Percentiles rank a stretch among this genome's conserved stretches.
Conservation (phyloP, 345 rosid species). For the Gossypioides kirkii region DNA sequence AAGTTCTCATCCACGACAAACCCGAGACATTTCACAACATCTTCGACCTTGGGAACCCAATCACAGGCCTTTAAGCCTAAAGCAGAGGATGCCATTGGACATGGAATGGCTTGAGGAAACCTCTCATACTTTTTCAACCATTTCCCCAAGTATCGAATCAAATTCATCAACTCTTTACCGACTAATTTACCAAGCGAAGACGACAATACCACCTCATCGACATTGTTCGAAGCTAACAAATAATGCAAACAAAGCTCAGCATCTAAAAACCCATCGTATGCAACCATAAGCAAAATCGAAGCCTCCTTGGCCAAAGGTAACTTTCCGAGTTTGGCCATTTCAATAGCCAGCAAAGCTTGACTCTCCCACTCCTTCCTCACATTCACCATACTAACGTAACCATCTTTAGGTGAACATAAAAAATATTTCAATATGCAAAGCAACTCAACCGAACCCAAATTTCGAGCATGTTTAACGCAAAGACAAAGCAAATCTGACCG, state of each 20-base stretch:
- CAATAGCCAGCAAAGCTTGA: conserved; percentile 53
- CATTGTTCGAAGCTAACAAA: conserved; percentile 43
- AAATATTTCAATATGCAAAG: conserved; percentile 66
- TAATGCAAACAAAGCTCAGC: conserved; percentile 80
- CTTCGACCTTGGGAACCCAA: conserved; percentile 75
- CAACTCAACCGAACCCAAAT: conserved; percentile 61
- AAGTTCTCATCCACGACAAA: conserved; percentile 62
- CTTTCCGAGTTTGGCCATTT: conserved; percentile 34
- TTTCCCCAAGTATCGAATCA: conserved; percentile 60
- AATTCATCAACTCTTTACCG: conserved; percentile 56
- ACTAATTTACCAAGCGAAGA: conserved; percentile 52
- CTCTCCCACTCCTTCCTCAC: conserved; percentile 74
- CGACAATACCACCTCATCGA: conserved; percentile 62
- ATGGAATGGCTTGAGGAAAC: conserved; percentile 74
- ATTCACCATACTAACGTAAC: conserved; percentile 43
- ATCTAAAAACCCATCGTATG: conserved; percentile 62
- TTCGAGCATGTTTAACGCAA: conserved; percentile 53
- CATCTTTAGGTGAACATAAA: conserved; percentile 61
- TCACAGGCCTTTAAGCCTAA: conserved; percentile 58
- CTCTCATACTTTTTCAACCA: conserved; percentile 79
- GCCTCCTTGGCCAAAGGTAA: conserved; percentile 54
- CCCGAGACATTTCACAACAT: conserved; percentile 54
- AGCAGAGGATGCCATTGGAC: conserved; percentile 49
- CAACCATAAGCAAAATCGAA: conserved; percentile 72
- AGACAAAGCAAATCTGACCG: conserved; percentile 52